phyloP scores from a whole-genome alignment of 2,329 filamentous ascomycete species.

The Fusarium globosum region DNA sequence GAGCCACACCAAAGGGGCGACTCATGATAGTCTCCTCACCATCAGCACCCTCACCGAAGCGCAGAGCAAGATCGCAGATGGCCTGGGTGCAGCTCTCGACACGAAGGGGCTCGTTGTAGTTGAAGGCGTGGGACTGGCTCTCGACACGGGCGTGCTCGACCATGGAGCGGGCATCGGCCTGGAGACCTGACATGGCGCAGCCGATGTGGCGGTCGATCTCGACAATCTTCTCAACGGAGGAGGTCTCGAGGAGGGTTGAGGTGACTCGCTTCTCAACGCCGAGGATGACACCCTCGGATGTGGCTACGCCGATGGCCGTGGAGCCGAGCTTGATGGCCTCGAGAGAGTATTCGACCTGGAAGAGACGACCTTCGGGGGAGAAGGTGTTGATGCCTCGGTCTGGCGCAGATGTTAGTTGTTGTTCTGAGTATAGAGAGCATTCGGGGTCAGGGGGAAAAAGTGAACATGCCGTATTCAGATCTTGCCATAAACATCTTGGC shows the following conservation, averaged over 20 bases:
- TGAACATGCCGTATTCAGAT: constrained; percentile 94
- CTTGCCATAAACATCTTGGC: constrained; percentile 98
- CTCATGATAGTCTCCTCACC: constrained; percentile 99
- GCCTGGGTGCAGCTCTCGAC: constrained; percentile 99
- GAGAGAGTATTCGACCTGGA: constrained; percentile 99
- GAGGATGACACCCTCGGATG: constrained; percentile 92
- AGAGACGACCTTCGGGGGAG: constrained; percentile 98
- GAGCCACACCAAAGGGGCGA: constrained; percentile 93
- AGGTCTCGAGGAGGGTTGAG: constrained; percentile 95
- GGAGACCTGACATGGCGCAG: constrained; percentile 97
- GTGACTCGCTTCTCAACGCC: constrained; percentile 99
- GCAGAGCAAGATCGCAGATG: constrained; percentile 95
- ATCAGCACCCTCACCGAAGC: constrained; percentile 97
- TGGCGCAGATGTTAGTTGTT: constrained; percentile 53
- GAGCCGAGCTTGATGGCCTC: constrained; percentile 99
- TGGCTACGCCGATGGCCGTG: constrained; percentile 97
- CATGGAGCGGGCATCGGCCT: constrained; percentile 97
- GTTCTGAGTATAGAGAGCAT: neutral
- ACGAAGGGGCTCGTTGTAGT: constrained; percentile 94
- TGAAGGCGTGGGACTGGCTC: constrained; percentile 96
- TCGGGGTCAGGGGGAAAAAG: constrained; percentile 34
- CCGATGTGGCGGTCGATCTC: constrained; percentile 99
- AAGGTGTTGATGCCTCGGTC: constrained; percentile 99
- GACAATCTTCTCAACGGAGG: constrained; percentile 99
- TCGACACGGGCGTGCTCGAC: constrained; percentile 98